Conservation (phyloP, 352 stramenopile genomes). For the Phytopythium mirpurense region DNA sequence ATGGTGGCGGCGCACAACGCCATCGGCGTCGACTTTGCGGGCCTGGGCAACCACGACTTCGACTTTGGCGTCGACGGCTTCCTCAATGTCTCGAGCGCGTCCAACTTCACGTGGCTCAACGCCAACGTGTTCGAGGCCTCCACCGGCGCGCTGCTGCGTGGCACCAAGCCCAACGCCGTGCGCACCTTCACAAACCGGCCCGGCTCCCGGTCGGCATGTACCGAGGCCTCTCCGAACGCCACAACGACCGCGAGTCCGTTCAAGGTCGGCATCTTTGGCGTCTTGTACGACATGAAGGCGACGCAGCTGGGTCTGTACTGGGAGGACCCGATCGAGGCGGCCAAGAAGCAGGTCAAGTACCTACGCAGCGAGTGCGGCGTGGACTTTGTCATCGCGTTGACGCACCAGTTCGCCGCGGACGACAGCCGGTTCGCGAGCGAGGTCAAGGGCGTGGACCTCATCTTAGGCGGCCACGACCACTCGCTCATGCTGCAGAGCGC, state of each 20-base stretch:
- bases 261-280: constrained; percentile 59
- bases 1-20: constrained; percentile 76
- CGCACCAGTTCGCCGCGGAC: constrained; percentile 61
- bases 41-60: constrained; percentile 79
- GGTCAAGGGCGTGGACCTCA: constrained; percentile 56
- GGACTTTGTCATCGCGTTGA: constrained; percentile 73
- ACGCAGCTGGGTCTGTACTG: constrained; percentile 58
- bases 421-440: constrained; percentile 71
- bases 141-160: constrained; percentile 39
- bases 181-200: constrained; percentile 24
- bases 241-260: constrained; percentile 32
- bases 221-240: too few species aligned
- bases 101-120: constrained; percentile 72
- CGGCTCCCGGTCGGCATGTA: not conserved
- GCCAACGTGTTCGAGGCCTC: constrained; percentile 61
- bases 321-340: constrained; percentile 55
- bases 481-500: constrained; percentile 68
- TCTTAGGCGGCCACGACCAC: constrained; percentile 72
- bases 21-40: constrained; percentile 66
- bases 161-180: constrained; percentile 42
- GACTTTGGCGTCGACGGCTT: constrained; percentile 77
- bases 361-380: constrained; percentile 31
- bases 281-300: constrained; percentile 80
- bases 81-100: constrained; percentile 49
- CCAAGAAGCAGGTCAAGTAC: constrained; percentile 35